These are phyloP conservation scores for Botrytis tulipae DNA, from an alignment of 2,329 filamentous ascomycete genomes.

Conservation along the genomic window DNA sequence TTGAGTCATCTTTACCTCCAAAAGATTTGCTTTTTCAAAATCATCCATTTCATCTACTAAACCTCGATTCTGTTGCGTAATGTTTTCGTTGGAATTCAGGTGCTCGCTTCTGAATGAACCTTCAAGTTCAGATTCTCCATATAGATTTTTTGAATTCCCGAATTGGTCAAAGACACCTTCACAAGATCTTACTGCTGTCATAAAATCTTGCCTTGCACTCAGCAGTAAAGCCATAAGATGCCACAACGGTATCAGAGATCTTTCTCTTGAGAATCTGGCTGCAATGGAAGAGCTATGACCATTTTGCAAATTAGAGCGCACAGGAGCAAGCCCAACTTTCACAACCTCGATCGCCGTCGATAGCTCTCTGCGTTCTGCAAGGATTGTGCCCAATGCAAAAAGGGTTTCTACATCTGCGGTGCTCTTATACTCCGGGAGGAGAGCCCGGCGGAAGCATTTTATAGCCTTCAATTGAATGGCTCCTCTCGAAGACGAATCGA, in stretches of 20 bases:
- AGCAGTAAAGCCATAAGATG: conserved; percentile 84
- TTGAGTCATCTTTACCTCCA: conserved; percentile 97
- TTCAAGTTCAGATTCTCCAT: conserved; percentile 57
- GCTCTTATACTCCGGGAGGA: conserved; percentile 64
- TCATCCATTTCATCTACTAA: conserved; percentile 78
- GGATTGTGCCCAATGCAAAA: conserved; percentile 78
- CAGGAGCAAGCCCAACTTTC: conserved; percentile 68
- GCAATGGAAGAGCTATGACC: conserved; percentile 40
- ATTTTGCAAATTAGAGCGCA: conserved; percentile 42
- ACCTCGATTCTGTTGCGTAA: conserved; percentile 42
- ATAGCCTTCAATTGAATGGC: conserved; percentile 77
- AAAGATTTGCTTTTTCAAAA: conserved; percentile 77
- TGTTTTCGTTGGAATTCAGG: conserved; percentile 49
- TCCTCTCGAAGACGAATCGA: conserved; percentile 67
- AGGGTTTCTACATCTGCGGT: conserved; percentile 71
- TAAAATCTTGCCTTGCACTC: conserved; percentile 81
- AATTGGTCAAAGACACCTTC: conserved; percentile 92
- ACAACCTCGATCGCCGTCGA: conserved; percentile 77
- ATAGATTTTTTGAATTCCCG: conserved; percentile 66
- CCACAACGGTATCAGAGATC: conserved; percentile 76
- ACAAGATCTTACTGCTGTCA: conserved; percentile 76
- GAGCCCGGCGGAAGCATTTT: conserved; percentile 68
- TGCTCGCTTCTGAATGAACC: conserved; percentile 62
- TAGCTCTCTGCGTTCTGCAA: conserved; percentile 83
- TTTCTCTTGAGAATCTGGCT: conserved; percentile 49